Conservation (phyloP, 2,329 filamentous ascomycete species). For the Orbilia ellipsospora region DNA sequence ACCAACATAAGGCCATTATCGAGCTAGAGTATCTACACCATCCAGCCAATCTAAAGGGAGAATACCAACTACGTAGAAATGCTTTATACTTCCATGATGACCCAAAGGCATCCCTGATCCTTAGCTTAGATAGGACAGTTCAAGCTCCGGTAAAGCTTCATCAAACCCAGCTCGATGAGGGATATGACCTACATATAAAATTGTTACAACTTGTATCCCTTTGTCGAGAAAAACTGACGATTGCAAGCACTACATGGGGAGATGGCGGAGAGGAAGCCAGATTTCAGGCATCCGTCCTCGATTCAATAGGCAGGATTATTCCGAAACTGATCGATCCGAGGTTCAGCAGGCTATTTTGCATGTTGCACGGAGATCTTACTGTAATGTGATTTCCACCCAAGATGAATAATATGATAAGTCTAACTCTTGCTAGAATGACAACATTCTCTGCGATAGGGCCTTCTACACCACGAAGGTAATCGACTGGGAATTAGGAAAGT, state of each 20-base stretch:
- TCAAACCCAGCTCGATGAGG: not conserved
- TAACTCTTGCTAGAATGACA: constrained; percentile 3
- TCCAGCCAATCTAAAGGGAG: not conserved
- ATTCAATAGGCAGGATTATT: constrained; percentile 14
- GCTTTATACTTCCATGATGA: constrained; percentile 27
- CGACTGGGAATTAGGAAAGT: constrained; percentile 40
- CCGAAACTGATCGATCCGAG: constrained; percentile 34
- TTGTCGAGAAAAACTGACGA: not conserved
- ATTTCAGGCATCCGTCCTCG: constrained; percentile 1
- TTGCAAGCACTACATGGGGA: not conserved
- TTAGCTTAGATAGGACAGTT: too few relatives aligned
- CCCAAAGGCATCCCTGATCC: not conserved
- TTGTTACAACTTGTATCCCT: not conserved
- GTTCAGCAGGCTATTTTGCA: constrained; percentile 13
- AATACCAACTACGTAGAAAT: constrained; percentile 2
- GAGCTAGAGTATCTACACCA: constrained; percentile 26
- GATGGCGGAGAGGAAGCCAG: not conserved
- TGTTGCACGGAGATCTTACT: constrained; percentile 38
- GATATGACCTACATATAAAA: not conserved
- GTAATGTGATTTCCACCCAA: constrained; percentile 6
- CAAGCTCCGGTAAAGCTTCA: constrained; percentile 2
- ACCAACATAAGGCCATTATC: constrained; percentile 22
- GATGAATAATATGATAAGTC: not conserved
- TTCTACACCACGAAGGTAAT: constrained; percentile 37
- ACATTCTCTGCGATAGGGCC: constrained; percentile 39